These are phyloP conservation scores for Termitomyces sp. DNA, from an alignment of 768 basidiomycete genomes.

Conservation along the genomic window DNA sequence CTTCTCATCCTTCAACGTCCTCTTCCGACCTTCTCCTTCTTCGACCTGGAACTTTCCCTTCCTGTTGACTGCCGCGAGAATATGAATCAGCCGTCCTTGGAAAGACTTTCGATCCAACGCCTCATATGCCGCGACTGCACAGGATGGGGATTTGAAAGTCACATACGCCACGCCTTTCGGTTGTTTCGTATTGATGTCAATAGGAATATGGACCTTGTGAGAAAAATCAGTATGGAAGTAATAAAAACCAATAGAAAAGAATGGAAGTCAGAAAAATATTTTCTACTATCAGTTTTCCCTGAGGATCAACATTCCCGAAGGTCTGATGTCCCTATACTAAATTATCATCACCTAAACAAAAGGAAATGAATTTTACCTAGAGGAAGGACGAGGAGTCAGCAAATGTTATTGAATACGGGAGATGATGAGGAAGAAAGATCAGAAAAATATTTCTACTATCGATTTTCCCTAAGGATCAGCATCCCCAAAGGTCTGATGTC, in stretches of 20 bases:
- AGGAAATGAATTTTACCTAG: constrained; percentile 31
- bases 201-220: constrained; percentile 41
- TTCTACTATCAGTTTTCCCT: constrained; percentile 41
- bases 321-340: constrained; percentile 62
- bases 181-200: constrained; percentile 38
- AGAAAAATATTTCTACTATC: constrained; percentile 24
- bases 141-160: constrained; percentile 32
- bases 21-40: constrained; percentile 38
- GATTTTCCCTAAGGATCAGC: constrained; percentile 54
- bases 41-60: constrained; percentile 38
- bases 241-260: not conserved
- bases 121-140: constrained; percentile 64
- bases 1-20: constrained; percentile 55
- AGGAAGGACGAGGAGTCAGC: not conserved
- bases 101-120: constrained; percentile 79
- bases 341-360: constrained; percentile 32
- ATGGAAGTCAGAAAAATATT: constrained; percentile 23
- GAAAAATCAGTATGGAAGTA: not conserved
- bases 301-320: constrained; percentile 53
- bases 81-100: constrained; percentile 88
- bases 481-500: constrained; percentile 63
- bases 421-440: constrained; percentile 1
- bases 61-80: constrained; percentile 78
- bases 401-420: not conserved
- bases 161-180: constrained; percentile 49